Evolutionary conservation across 345 rosid genomes (phyloP), one percentile per base, ranked within the genome.

Genomic region (Moricandia moricandioides): DNA sequence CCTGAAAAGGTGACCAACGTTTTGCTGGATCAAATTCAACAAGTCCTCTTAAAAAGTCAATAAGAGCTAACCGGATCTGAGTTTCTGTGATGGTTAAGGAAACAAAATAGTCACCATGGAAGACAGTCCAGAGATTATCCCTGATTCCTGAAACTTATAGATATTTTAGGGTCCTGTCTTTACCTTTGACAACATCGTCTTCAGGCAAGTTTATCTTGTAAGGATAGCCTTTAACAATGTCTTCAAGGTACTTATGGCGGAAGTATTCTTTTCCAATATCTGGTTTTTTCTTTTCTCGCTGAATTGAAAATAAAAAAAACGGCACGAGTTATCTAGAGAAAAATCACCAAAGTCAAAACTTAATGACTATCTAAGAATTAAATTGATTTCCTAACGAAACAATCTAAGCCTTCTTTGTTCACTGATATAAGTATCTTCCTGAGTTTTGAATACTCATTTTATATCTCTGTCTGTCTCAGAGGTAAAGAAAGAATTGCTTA

Each of bases 1-100:
- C 98, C 98, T 96, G 99, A 81, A 85, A 87, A 77, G 99, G 99
- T 21, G 99, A 92, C 99, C 99, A 96, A 65, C 99, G 88, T 87
- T 91, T 92, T 34, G 86, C 98, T 57, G 99, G 99, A 85, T 96
- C 99, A 74, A 96, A 92, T 87, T 92, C 98, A 67, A 96, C 91
- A 70, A 96, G 92, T 83, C 99, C 99, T 81, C 90, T 88, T 79
- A 96, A 85, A 84, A 96, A 96, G 88, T 96, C 99, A 79, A 96
- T 74, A 82, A 96, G 82, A 77, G 99, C 98, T 72, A 91, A 74
- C 54, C 99, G 95, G 74, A 81, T 81, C 81, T 87, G 94, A 79
- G 86, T 84, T 82, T 96, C 99, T 96, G 89, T 47, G 56, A 63
- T 35, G 77, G 29, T 65, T 62, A 58, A 76, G 3, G 21, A 27